Conservation (phyloP, 2,329 filamentous ascomycete species). For the Clarireedia paspali region DNA sequence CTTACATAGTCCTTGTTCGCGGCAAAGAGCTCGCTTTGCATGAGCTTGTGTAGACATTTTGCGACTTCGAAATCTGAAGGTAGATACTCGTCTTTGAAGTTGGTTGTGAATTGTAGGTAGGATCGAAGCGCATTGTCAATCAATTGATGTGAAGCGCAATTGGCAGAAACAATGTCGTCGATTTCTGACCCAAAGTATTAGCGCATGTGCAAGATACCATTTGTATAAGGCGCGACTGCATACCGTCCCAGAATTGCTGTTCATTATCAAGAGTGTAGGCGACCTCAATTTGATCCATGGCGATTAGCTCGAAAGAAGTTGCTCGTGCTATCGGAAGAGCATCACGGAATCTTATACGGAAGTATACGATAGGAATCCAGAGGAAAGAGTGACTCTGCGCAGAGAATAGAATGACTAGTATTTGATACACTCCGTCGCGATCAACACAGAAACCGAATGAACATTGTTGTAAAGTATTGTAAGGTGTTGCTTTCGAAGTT, state of each 20-base stretch:
- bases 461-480: constrained; percentile 1
- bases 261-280: constrained; percentile 66
- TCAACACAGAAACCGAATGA: constrained; percentile 11
- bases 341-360: constrained; percentile 16
- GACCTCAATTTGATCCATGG: constrained; percentile 54
- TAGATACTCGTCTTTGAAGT: constrained; percentile 68
- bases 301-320: constrained; percentile 5
- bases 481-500: not conserved
- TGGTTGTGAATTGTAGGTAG: constrained; percentile 73
- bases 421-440: constrained; percentile 1
- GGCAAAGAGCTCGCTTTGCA: constrained; percentile 67
- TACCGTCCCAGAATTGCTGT: constrained; percentile 86
- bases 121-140: constrained; percentile 82
- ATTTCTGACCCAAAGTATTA: constrained; percentile 42
- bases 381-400: not conserved
- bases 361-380: not conserved
- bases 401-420: not conserved
- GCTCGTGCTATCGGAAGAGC: constrained; percentile 22
- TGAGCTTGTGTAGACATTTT: constrained; percentile 70
- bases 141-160: constrained; percentile 50
- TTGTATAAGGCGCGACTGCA: constrained; percentile 23
- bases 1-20: constrained; percentile 79
- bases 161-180: constrained; percentile 53
- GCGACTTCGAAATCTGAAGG: constrained; percentile 72
- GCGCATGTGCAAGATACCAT: not conserved